Evolutionary conservation across 192 early-diverging fungal genomes (phyloP), one percentile per base, ranked within the genome.

Genomic region (Chytriomyces hyalinus): DNA sequence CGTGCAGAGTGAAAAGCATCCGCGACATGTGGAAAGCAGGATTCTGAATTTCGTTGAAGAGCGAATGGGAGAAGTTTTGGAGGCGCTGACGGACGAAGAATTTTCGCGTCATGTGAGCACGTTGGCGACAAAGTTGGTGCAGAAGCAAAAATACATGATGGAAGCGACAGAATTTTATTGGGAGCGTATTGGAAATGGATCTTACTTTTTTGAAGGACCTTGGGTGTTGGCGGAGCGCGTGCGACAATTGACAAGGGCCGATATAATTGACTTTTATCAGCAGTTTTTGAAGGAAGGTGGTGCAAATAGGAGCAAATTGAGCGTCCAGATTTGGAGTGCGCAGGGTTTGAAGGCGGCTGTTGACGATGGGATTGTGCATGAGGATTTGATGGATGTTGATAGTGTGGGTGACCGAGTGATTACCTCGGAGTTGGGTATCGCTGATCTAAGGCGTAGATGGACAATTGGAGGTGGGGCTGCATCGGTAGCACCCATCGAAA

Each of bases 1-100:
- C 65, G 80, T 99, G 45, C 96, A 99, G 75, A 94, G 92, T 72
- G 96, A 96, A 80, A 75, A 85, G 9, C 90, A 92, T 66, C 92
- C 97, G 0, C 81, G 88, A 5, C 94, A 93, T 83, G 81, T 99
- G 50, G 90, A 95, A 77, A 84, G 84, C 65, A 87, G 96, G 24
- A 91, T 99, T 61, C 89, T 92, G 67, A 83, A 84, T 51, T 99
- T 97, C 80, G 75, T 96, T 75, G 36, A 36, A 4, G 73, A 78
- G 36, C 86, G 79, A 64, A 78, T 92, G 79, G 71, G 82, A 57
- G 64, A 80, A 72, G 71, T 84, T 43, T 77, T 95, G 15, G 86
- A 15, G n/a, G 61, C 11, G 9, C 50, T 65, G 4, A 17, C 43
- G 9, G 80, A 78, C 0, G 71, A 76, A 7, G 75, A 81, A 61